Evolutionary conservation across 2,329 filamentous ascomycete genomes (phyloP), one percentile per base, ranked within the genome.

Genomic region (Colletotrichum gigasporum): DNA sequence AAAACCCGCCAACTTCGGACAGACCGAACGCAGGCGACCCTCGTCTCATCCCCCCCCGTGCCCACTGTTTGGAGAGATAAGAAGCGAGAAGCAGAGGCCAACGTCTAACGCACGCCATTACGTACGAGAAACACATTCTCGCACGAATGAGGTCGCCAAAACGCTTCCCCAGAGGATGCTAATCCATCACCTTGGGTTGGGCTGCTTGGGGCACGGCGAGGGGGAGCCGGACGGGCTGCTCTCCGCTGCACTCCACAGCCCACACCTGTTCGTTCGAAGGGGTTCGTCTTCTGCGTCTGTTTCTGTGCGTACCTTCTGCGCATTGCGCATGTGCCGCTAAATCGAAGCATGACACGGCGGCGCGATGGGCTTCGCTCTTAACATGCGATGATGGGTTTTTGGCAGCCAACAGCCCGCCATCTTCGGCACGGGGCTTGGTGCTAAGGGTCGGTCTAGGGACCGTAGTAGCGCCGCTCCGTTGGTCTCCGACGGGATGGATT

Each of bases 51-150:
- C 24, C 5, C 10, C 18, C 32, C 34, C n/a, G 48, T 30, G 41
- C 7, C 41, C 60, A 59, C 47, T 37, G 24, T 52, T 37, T 54
- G 41, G 56, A 50, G 56, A 64, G 61, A 64, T 64, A 64, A 64
- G 61, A 64, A 48, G 41, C 61, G 56, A 64, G 39, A 35, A 61
- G 61, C 61, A 48, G 48, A 61, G 61, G 28, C 61, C 61, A 64
- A 61, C 61, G 61, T 45, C 56, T 50, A 64, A 54, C 41, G 42
- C 9, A 42, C 41, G 41, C 28, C 26, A 37, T 64, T 64, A 64
- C 61, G 61, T 64, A 64, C 61, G 41, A 64, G 56, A 64, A 61
- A 54, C 14, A 11, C 42, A 18, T 52, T 51, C 32, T 34, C 41
- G 48, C 41, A 26, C 61, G 61, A 61, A 64, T 64, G 48, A 41